phyloP scores from a whole-genome alignment of 2,329 filamentous ascomycete genomes.

The Fusarium stilboides region DNA sequence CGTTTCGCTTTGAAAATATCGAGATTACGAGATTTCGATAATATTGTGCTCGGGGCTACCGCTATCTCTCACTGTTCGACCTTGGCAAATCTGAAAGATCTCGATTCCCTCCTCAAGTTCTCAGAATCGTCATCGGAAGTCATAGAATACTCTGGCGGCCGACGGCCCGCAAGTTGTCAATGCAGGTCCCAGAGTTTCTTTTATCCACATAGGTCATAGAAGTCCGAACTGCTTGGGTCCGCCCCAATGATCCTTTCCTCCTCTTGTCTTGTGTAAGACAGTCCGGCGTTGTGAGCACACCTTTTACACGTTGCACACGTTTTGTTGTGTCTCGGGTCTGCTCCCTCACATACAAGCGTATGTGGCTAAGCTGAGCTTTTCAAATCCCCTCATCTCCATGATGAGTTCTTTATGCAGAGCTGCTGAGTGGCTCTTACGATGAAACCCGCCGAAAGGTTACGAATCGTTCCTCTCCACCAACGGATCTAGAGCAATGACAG shows the following conservation, averaged over 20 bases:
- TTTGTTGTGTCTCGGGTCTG: constrained; percentile 27
- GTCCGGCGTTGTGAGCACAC: not conserved
- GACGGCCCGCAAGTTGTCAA: constrained; percentile 15
- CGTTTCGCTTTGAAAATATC: not conserved
- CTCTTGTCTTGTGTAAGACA: constrained; percentile 25
- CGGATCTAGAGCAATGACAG: constrained; percentile 18
- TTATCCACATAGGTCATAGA: constrained; percentile 27
- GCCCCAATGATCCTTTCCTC: not conserved
- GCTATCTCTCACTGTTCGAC: not conserved
- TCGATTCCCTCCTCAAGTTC: not conserved
- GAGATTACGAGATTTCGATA: constrained; percentile 1
- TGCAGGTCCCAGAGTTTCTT: constrained; percentile 17
- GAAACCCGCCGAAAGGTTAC: constrained; percentile 4
- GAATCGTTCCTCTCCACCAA: constrained; percentile 10
- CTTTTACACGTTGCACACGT: constrained; percentile 18
- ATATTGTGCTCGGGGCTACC: not conserved
- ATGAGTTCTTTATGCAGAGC: constrained; percentile 20
- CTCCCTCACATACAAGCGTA: constrained; percentile 24
- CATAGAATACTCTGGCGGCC: constrained; percentile 7
- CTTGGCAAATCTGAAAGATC: not conserved
- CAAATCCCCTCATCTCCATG: constrained; percentile 1
- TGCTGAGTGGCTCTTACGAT: constrained; percentile 13
- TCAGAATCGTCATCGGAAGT: not conserved
- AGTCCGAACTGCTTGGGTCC: not conserved
- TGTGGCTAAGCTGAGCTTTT: constrained; percentile 25